These are phyloP conservation scores for Petrea volubilis DNA, from an alignment of 257 asterid genomes.

Conservation along the genomic window DNA sequence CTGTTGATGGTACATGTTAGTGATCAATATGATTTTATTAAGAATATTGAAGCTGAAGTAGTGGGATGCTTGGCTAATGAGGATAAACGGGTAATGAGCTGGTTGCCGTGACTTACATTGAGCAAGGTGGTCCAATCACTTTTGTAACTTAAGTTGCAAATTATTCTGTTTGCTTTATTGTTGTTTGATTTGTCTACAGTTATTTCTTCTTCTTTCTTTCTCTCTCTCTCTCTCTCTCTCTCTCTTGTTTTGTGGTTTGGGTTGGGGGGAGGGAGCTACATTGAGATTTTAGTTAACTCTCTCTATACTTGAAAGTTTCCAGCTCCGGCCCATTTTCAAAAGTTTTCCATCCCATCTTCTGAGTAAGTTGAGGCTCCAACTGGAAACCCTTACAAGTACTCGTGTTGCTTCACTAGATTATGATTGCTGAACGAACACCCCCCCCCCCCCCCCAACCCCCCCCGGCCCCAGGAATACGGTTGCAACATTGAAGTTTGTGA, in stretches of 20 bases:
- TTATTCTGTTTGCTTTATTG: background rate
- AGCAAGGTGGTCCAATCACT: conserved; percentile 52
- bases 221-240: too few species aligned
- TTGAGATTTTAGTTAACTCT: background rate
- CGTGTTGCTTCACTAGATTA: background rate
- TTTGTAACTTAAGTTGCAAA: background rate
- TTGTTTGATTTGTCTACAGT: background rate
- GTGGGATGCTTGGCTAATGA: conserved; percentile 61
- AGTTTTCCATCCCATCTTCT: background rate
- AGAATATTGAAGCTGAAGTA: conserved; percentile 59
- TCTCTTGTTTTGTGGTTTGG: too few species aligned
- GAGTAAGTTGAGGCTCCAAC: background rate
- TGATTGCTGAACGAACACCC: background rate
- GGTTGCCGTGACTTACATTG: conserved; percentile 62
- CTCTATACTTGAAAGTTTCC: too few species aligned
- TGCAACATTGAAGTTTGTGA: background rate
- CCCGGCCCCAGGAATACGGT: background rate
- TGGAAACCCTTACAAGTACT: background rate
- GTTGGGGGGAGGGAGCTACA: too few species aligned
- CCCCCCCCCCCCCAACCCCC: too few species aligned
- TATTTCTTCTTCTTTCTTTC: too few species aligned
- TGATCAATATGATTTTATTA: conserved; percentile 44
- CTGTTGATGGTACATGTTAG: conserved; percentile 55
- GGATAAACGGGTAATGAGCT: conserved; percentile 51
- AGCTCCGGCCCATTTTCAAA: too few species aligned